Percentiles rank a stretch among this genome's conserved stretches.
Evolutionary conservation across 169 alveolate species (phyloP).

Genomic region (Plasmodium gaboni): DNA sequence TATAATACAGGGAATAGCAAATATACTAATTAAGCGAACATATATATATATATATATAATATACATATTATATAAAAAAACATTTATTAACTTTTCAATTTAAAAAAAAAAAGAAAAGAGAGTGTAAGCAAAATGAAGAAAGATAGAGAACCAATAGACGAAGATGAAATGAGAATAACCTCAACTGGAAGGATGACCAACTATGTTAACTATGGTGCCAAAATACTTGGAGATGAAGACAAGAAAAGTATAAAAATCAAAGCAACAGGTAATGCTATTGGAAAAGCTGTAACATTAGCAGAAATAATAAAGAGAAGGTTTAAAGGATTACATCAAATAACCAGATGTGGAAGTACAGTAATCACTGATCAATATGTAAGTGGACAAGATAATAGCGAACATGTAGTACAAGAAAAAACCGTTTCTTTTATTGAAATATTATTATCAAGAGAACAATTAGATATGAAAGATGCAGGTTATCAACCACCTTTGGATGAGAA

Average conservation of each 20-base stretch:
- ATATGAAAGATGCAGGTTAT: slow-evolving; percentile 83
- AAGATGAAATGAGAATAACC: slow-evolving; percentile 90
- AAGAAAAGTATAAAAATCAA: slow-evolving; percentile 83
- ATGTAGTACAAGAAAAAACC: slow-evolving; percentile 81
- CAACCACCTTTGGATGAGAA: slow-evolving; percentile 87
- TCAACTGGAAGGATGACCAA: slow-evolving; percentile 87
- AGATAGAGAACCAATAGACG: slow-evolving; percentile 84
- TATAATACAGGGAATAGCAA: no score
- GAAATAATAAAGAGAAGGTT: slow-evolving; percentile 89
- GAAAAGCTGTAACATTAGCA: slow-evolving; percentile 89
- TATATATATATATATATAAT: background rate
- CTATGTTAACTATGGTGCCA: slow-evolving; percentile 88
- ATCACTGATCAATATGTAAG: slow-evolving; percentile 87
- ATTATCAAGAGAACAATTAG: slow-evolving; percentile 82
- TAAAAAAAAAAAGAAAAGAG: slow-evolving; percentile 15
- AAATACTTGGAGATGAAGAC: slow-evolving; percentile 84
- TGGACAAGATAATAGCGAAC: slow-evolving; percentile 87
- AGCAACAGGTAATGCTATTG: slow-evolving; percentile 93
- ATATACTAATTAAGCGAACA: no score
- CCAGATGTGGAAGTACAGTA: slow-evolving; percentile 82
- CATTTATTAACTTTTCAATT: background rate
- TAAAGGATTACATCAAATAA: slow-evolving; percentile 90
- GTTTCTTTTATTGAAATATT: slow-evolving; percentile 86
- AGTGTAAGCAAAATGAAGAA: slow-evolving; percentile 65
- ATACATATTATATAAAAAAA: background rate